Percentiles rank a stretch among this genome's conserved stretches.
phyloP scores from a whole-genome alignment of 2,329 filamentous ascomycete genomes.

The Triangularia setosa region DNA sequence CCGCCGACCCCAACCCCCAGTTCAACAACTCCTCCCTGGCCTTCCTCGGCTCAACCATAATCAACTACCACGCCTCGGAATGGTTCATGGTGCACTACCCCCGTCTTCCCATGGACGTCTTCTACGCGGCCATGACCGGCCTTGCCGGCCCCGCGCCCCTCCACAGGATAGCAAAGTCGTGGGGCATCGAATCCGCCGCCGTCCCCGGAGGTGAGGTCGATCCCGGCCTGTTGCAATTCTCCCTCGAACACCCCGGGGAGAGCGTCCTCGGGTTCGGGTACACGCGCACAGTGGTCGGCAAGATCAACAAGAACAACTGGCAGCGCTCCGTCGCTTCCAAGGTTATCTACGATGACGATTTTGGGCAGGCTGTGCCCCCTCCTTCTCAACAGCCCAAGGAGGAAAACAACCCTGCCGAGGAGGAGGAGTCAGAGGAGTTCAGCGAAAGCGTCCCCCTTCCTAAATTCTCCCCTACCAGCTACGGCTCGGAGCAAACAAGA shows the following conservation, averaged over 20 bases:
- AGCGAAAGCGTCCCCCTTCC: constrained; percentile 10
- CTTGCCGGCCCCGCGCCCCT: constrained; percentile 76
- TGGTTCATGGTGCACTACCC: constrained; percentile 85
- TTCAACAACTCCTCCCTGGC: constrained; percentile 90
- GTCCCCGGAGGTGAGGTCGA: constrained; percentile 89
- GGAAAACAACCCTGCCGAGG: background rate
- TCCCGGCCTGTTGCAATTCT: constrained; percentile 82
- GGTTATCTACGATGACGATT: constrained; percentile 78
- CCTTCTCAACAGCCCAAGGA: background rate
- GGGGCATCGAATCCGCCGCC: constrained; percentile 88
- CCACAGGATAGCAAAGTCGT: constrained; percentile 70
- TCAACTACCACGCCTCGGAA: constrained; percentile 87
- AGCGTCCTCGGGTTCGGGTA: constrained; percentile 49
- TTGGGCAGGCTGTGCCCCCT: constrained; percentile 60
- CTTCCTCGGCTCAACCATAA: constrained; percentile 74
- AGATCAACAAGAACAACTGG: constrained; percentile 48
- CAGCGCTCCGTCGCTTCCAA: constrained; percentile 70
- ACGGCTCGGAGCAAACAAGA: constrained; percentile 27
- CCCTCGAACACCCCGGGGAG: constrained; percentile 43
- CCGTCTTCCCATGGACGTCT: constrained; percentile 80
- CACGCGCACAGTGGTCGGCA: constrained; percentile 47
- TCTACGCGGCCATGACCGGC: constrained; percentile 81
- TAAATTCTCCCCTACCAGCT: constrained; percentile 12
- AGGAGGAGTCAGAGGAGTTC: constrained; percentile 10
- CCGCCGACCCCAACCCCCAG: constrained; percentile 71